Base-by-base conservation (phyloP, 345 rosid genomes). In the Luvunga scandens region DNA sequence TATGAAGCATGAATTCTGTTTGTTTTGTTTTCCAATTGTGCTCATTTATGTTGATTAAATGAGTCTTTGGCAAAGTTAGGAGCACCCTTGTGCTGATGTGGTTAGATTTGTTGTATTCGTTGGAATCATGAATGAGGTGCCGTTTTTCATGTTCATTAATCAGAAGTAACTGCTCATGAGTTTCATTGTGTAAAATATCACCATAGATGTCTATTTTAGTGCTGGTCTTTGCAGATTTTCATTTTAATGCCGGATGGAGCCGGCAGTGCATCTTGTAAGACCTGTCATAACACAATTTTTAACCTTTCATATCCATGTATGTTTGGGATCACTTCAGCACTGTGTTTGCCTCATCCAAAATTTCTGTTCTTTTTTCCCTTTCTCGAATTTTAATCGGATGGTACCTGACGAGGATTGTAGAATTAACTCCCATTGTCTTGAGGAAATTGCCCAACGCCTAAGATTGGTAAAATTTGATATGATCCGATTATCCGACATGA, bases 401-500 rank as follows among this genome's bases (percentile, higher is more conserved):
- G 50, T 3, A 13, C 50, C n/a, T n/a, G n/a, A 3, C 13, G 16
- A 45, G 50, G 2, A 45, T 45, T 45, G 50, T 13, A 45, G 50
- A 13, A 45, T 3, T 45, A 45, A 45, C 16, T 13, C 16, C 50
- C 50, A 45, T 12, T 45, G 18, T 45, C 5, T 45, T 13, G 4
- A 45, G 12, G 1, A 45, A 12, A 12, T 45, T 12, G 18, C 4
- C 3, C 14, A 42, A 12, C 50, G 16, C 50, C 2, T 42, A 42
- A 16, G 50, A 42, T 9, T 42, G 16, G 16, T 0, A 42, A 42
- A 42, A 42, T 42, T 10, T 42, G 48, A 2, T 13, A 9, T 2
- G 0, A 9, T 0, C 2, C 12, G 3, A 9, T 9, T 39, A 2
- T 39, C 3, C 4, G 3, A 9, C 0, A 39, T 2, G 48, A 39